Percentiles rank a stretch among this genome's conserved stretches.
Evolutionary conservation across 768 basidiomycete genomes (phyloP).

Genomic region (Mycena galopus): DNA sequence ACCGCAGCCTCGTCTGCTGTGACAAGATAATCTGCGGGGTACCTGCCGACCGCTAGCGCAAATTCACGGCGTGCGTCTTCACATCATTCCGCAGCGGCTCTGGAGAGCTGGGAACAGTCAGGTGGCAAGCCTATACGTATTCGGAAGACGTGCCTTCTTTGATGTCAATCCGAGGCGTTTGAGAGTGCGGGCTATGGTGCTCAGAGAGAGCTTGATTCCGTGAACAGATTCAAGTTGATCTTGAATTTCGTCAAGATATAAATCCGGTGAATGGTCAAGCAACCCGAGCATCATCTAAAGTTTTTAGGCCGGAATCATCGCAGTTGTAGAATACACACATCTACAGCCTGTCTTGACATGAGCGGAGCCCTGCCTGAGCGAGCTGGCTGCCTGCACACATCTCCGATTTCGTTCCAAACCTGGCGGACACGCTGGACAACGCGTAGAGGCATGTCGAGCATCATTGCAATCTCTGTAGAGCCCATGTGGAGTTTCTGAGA

Average conservation of each 20-base stretch:
- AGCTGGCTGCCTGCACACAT: too few relatives aligned
- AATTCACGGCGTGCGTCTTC: too few relatives aligned
- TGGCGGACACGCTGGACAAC: too few relatives aligned
- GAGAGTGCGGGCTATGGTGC: slow-evolving; percentile 33
- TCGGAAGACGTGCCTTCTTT: slow-evolving; percentile 13
- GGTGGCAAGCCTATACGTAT: not conserved
- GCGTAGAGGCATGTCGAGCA: too few relatives aligned
- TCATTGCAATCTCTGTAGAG: too few relatives aligned
- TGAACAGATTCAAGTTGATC: too few relatives aligned
- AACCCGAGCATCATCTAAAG: slow-evolving; percentile 36
- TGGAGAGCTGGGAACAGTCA: slow-evolving; percentile 25
- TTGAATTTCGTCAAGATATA: slow-evolving; percentile 40
- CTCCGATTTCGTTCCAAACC: too few relatives aligned
- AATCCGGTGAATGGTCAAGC: slow-evolving; percentile 37
- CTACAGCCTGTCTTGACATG: too few relatives aligned
- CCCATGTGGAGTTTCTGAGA: too few relatives aligned
- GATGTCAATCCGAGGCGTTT: slow-evolving; percentile 29
- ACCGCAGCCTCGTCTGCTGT: not conserved
- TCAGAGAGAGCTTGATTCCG: slow-evolving; percentile 29
- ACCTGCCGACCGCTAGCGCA: too few relatives aligned
- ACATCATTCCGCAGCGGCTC: slow-evolving; percentile 21
- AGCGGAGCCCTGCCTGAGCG: too few relatives aligned
- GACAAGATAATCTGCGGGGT: too few relatives aligned
- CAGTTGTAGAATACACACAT: not conserved
- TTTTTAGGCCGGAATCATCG: not conserved